Evolutionary conservation across 2,329 filamentous ascomycete species (phyloP).

Genomic region (Arthroderma uncinatum): DNA sequence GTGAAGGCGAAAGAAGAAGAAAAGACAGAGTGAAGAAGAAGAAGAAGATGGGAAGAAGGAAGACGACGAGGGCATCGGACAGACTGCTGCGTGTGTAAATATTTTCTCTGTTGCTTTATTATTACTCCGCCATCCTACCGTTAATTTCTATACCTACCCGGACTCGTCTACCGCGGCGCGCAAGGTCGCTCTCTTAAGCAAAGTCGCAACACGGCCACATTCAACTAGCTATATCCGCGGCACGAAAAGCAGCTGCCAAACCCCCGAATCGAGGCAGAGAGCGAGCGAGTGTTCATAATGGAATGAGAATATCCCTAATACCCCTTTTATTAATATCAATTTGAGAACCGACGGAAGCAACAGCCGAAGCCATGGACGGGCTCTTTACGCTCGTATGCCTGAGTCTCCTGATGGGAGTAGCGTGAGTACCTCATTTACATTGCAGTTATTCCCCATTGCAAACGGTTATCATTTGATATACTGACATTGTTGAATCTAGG

Average conservation of each 20-base stretch:
- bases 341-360: neutral
- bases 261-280: neutral
- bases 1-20: no score
- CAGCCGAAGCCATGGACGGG: constrained; percentile 46
- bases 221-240: neutral
- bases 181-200: neutral
- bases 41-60: neutral
- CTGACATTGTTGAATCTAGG: constrained; percentile 38
- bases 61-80: no score
- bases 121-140: neutral
- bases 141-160: neutral
- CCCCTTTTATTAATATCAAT: neutral
- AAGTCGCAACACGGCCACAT: neutral
- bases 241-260: neutral
- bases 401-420: constrained; percentile 55
- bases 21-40: neutral
- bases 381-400: constrained; percentile 53
- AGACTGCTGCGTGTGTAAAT: neutral
- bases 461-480: neutral
- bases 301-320: neutral
- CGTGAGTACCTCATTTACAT: constrained; percentile 39
- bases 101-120: neutral
- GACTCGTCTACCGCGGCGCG: neutral
- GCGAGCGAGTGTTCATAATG: neutral
- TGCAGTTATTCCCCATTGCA: neutral